Percentiles rank a stretch among this genome's conserved stretches.
These are phyloP conservation scores for Xylogone sp. DNA, from an alignment of 2,329 filamentous ascomycete species.

Conservation along the genomic window DNA sequence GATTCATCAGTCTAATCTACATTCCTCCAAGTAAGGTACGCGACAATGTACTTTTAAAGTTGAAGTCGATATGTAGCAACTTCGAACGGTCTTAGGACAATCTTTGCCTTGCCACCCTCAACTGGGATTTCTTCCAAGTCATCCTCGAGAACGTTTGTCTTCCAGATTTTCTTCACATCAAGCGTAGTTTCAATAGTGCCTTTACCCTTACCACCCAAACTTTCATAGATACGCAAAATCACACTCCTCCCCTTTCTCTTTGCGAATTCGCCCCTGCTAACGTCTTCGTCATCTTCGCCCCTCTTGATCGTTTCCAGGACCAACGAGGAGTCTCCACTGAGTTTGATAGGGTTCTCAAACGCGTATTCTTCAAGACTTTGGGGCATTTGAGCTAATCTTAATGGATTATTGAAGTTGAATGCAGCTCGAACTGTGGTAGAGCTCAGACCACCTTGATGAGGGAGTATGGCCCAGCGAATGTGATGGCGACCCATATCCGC, in stretches of 20 bases:
- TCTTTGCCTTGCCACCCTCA: conserved; percentile 46
- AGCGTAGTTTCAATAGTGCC: conserved; percentile 66
- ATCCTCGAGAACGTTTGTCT: conserved; percentile 87
- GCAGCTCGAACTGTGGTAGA: conserved; percentile 75
- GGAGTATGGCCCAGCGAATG: conserved; percentile 88
- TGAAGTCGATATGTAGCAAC: conserved; percentile 75
- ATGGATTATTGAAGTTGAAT: conserved; percentile 85
- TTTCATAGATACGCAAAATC: conserved; percentile 83
- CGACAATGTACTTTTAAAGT: conserved; percentile 30
- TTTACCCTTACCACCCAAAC: conserved; percentile 74
- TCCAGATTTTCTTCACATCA: conserved; percentile 72
- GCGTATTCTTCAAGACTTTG: conserved; percentile 39
- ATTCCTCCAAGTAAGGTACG: not conserved
- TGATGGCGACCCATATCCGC: conserved; percentile 90
- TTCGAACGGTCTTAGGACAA: conserved; percentile 76
- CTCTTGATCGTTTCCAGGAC: conserved; percentile 90
- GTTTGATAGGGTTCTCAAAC: conserved; percentile 52
- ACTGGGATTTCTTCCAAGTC: conserved; percentile 62
- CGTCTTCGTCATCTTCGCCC: conserved; percentile 81
- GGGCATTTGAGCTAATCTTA: conserved; percentile 48
- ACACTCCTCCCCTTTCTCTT: conserved; percentile 71
- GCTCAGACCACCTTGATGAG: conserved; percentile 71
- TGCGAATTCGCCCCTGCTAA: conserved; percentile 58
- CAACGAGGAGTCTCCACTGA: conserved; percentile 65
- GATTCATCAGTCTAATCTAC: too few species aligned